Conservation (phyloP, 129 eudicot species). For the Sambucus nigra region DNA sequence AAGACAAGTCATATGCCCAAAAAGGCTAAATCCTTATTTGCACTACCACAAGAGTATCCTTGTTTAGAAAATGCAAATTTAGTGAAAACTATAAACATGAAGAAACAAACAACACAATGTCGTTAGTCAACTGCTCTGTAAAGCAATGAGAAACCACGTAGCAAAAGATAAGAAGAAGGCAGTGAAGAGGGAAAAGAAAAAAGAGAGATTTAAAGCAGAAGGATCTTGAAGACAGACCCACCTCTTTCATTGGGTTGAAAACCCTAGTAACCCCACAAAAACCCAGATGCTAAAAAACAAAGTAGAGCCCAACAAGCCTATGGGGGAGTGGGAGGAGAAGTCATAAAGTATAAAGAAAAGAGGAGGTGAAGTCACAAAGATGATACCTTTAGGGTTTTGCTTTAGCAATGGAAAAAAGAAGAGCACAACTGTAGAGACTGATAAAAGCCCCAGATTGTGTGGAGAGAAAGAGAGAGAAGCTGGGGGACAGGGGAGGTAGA, state of each 20-base stretch:
- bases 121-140: constrained; percentile 16
- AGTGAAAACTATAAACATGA: not conserved
- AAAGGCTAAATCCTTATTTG: not conserved
- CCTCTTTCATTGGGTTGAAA: constrained; percentile 24
- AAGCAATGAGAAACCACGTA: constrained; percentile 35
- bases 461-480: constrained; percentile 18
- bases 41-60: constrained; percentile 1
- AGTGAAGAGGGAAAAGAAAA: constrained; percentile 10
- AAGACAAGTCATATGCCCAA: too few relatives aligned
- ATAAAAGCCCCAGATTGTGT: constrained; percentile 23
- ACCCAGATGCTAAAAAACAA: constrained; percentile 36
- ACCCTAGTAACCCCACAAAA: constrained; percentile 58
- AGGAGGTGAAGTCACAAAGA: constrained; percentile 48
- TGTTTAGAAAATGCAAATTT: constrained; percentile 4
- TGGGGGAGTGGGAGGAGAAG: constrained; percentile 34
- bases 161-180: constrained; percentile 45
- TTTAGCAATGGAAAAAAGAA: constrained; percentile 18
- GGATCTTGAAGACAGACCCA: constrained; percentile 60
- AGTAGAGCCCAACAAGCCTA: constrained; percentile 38
- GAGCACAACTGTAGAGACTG: constrained; percentile 15
- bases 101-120: constrained; percentile 13
- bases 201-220: constrained; percentile 49
- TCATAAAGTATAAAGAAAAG: constrained; percentile 17
- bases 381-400: constrained; percentile 39
- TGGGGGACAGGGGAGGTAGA: constrained; percentile 8